These are phyloP conservation scores for Roridomyces roridus DNA, from an alignment of 768 basidiomycete genomes.

Conservation along the genomic window DNA sequence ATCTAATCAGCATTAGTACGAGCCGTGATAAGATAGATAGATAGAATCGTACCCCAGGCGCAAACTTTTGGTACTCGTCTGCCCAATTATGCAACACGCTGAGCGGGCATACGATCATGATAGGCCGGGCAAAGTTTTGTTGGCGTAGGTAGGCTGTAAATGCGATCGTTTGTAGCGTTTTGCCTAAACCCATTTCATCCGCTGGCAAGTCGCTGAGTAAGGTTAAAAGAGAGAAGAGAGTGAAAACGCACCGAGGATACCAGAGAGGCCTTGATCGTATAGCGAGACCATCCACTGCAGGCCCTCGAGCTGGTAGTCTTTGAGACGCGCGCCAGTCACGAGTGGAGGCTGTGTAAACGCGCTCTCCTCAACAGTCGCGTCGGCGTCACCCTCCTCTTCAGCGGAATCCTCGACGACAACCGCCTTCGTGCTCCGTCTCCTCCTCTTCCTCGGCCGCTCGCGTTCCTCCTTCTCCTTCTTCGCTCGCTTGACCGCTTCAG, in stretches of 20 bases:
- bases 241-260: conserved; percentile 68
- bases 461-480: conserved; percentile 8
- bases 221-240: neutral
- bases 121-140: conserved; percentile 69
- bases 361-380: conserved; percentile 18
- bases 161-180: conserved; percentile 95
- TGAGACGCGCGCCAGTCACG: conserved; percentile 85
- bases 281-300: conserved; percentile 94
- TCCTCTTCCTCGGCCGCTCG: conserved; percentile 28
- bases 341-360: conserved; percentile 76
- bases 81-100: conserved; percentile 94
- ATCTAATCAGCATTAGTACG: conserved; percentile 52
- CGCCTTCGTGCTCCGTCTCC: conserved; percentile 22
- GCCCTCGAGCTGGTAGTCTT: conserved; percentile 92
- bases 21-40: neutral
- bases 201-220: conserved; percentile 48
- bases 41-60: conserved; percentile 64
- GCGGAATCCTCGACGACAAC: conserved; percentile 2
- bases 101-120: conserved; percentile 91
- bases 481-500: conserved; percentile 23
- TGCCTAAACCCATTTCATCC: conserved; percentile 95
- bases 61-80: conserved; percentile 84
- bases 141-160: conserved; percentile 91
- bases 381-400: conserved; percentile 34
- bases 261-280: conserved; percentile 84